Base-by-base conservation (phyloP, 1,284 basidiomycete genomes). In the Bjerkandera adusta region DNA sequence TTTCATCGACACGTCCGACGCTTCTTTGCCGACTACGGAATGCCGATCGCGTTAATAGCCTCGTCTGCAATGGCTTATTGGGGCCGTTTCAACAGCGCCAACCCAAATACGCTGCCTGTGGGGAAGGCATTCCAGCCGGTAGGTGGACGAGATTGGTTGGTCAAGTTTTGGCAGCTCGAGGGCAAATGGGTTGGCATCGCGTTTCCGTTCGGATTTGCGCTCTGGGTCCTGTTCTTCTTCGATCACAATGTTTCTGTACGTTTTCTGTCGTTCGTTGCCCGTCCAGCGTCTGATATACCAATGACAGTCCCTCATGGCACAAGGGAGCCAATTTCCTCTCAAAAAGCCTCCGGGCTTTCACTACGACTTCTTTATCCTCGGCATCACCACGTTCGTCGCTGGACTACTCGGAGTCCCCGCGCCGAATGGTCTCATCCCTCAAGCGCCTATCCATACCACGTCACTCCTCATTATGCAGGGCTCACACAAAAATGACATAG, bases 351-450 rank as follows among this genome's bases (percentile, higher is more conserved):
- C 94, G 0, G 95, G 92, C 0, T 97, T 97, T 63, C 93, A 97
- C 59, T 94, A 81, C 56, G 89, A 91, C 60, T 89, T 91, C 61
- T 89, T 93, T 72, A 71, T 94, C 3, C 80, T 99, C 12, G 96
- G 95, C 3, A 74, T 96, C 51, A 94, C 91, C 0, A 97, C 95
- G 0, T 89, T 98, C 58, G 81, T 97, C 39, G 86, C 94, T 3
- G 95, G 93, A 0, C 70, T 98, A 15, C 74, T 99, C 2, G 95
- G 95, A 13, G 63, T 97, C 3, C 94, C 95, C 0, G 94, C 95
- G 0, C 95, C 95, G 0, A 97, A 98, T 59, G 95, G 94, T 3
- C 76, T 96, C 18, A 97, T 99, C 39, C 95, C 95, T 0, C 96
- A 98, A 68, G 95, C 96, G 1, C 96, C 95, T 0, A 89, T 97